A percentile compares a stretch with the other conserved stretches of the same genome.
These are phyloP conservation scores for Astrephomene gubernaculifera DNA, from an alignment of 139 green algal species.

Conservation along the genomic window DNA sequence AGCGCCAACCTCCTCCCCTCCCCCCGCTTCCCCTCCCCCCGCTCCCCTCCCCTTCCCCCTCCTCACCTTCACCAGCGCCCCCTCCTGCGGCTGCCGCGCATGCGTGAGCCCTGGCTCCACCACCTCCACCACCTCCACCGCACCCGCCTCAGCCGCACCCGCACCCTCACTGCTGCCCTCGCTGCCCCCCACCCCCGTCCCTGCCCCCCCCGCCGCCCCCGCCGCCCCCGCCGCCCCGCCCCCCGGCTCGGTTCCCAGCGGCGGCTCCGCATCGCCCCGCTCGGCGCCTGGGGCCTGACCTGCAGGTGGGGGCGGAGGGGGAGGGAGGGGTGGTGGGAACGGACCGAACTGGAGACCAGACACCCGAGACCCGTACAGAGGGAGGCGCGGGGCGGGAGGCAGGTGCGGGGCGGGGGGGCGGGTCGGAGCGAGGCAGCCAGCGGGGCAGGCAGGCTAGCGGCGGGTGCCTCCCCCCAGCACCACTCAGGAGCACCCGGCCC, in stretches of 20 bases:
- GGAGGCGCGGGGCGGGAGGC: no score
- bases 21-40: no score
- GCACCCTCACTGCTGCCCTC: background rate
- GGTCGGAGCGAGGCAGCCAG: background rate
- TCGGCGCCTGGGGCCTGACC: no score
- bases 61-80: conserved; percentile 6
- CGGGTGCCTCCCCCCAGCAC: background rate
- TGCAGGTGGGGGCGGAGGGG: no score
- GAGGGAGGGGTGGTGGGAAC: no score
- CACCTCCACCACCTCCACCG: conserved; percentile 30
- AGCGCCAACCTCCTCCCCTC: no score
- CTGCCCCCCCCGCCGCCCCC: background rate
- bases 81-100: conserved; percentile 14
- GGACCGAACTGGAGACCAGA: no score
- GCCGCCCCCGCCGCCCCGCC: background rate
- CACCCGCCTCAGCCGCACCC: background rate
- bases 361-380: no score
- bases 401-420: background rate
- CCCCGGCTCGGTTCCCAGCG: background rate
- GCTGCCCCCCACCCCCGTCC: background rate
- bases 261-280: background rate
- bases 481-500: background rate
- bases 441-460: background rate
- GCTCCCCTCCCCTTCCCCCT: no score
- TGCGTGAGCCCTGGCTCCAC: conserved; percentile 10